Base-by-base conservation (phyloP, 1,284 basidiomycete genomes). In the Ceratobasidium sp. region DNA sequence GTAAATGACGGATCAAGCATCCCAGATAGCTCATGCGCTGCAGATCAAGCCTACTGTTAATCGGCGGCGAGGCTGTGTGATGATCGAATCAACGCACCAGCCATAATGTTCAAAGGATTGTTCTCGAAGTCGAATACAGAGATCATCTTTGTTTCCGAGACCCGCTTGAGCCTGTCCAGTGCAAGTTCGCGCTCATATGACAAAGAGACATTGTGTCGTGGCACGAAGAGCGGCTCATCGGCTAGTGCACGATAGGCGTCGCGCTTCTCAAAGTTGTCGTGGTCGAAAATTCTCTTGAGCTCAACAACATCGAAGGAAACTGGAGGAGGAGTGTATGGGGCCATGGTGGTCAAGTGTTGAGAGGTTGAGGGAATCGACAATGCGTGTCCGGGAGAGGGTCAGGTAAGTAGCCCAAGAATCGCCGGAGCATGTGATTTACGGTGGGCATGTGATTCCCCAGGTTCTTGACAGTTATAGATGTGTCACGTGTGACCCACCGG, bases 1-100 rank as follows among this genome's bases (percentile, higher is more conserved):
- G 74, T 71, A 33, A 69, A 75, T 1, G 57, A 71, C 19, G 74
- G 67, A 45, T 75, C 74, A 27, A 75, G 66, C 57, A 71, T 69
- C 17, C 66, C 66, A 27, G 74, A 41, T 15, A 69, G 48, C 29
- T 51, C 63, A 48, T 75, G 53, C 41, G 64, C 64, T 67, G 64
- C 9, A 56, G 11, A 47, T 5, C 50, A 1, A 57, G 57, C n/a
- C 19, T n/a, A n/a, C n/a, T 15, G 29, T 47, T 17, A 27, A n/a
- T 54, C 27, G 64, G 48, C 3, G 15, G 44, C 27, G 2, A 15
- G 14, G 22, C 29, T 48, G n/a, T 44, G 41, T 22, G 36, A 54
- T 17, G 11, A 60, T 47, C n/a, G 24, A 53, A 22, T 45, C 15
- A 51, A 50, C 41, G 36, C 56, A 75, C 74, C 74, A 53, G 74